Base-by-base conservation (phyloP, 352 stramenopile species). In the Halophytophthora polymorphica region DNA sequence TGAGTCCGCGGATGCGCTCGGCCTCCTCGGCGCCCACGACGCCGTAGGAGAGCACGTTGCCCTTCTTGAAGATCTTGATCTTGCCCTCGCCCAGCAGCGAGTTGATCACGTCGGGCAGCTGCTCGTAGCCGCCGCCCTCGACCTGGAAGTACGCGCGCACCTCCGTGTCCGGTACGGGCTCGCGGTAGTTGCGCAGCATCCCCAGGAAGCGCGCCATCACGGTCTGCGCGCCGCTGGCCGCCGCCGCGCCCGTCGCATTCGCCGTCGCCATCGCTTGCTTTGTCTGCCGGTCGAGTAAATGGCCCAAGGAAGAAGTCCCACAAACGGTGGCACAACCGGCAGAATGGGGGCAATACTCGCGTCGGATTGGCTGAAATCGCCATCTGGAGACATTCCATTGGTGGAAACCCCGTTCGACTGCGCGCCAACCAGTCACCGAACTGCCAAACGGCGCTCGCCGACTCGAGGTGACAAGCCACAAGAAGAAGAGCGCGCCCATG, bases 51-150 rank as follows among this genome's bases (percentile, higher is more conserved):
- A 95, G 65, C 63, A 88, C 81, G 54, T 63, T 91, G 29, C 83
- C 81, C 62, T 92, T 91, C 64, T 92, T 83, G 53, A 87, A 93
- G 64, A 95, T 92, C 68, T 93, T 93, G 67, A 95, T 92, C 48
- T 87, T 87, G 36, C 79, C 77, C 71, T 96, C 86, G 61, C 63
- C 64, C 69, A 96, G 77, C 58, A 96, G 70, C 44, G 71, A 57
- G 41, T 96, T 94, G 67, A 96, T 92, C 31, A 93, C 68, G 15
- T 69, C 53, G 17, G 86, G 84, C 19, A 96, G 70, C 56, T 89
- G 81, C 48, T 85, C 83, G 57, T 96, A 96, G 49, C 90, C 80
- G 56, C 78, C 66, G 25, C 64, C 71, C 45, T 74, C 68, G 15
- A 83, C 58, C 46, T 78, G 57, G 61, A 96, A 96, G 65, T 79